Evolutionary conservation across 345 rosid species (phyloP).

Genomic region (Trapa bicornis): DNA sequence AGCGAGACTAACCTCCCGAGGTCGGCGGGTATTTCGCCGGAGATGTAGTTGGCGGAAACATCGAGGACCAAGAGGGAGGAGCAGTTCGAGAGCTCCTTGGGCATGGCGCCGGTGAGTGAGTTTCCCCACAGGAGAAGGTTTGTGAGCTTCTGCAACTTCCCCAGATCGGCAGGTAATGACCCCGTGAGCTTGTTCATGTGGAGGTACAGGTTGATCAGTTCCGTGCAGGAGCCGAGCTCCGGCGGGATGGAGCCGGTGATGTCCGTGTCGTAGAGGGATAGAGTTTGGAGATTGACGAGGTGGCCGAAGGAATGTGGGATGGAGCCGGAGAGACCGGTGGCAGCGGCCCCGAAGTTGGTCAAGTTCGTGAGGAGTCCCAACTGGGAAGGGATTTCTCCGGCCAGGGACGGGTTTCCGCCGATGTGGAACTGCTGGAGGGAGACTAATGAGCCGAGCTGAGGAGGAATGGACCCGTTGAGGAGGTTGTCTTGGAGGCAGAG

Average conservation of each 20-base stretch:
- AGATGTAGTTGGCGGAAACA: constrained; percentile 69
- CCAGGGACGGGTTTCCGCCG: constrained; percentile 75
- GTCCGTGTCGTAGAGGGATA: constrained; percentile 82
- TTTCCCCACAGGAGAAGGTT: constrained; percentile 93
- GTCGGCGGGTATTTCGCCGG: constrained; percentile 73
- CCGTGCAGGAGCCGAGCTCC: constrained; percentile 64
- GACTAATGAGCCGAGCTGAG: constrained; percentile 58
- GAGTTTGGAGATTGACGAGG: constrained; percentile 71
- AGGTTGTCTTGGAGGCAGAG: constrained; percentile 83
- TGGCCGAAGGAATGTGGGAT: constrained; percentile 77
- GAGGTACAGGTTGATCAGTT: constrained; percentile 77
- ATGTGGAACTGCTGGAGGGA: constrained; percentile 73
- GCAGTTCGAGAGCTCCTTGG: constrained; percentile 73
- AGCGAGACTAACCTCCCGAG: constrained; percentile 58
- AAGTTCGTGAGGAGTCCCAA: constrained; percentile 63
- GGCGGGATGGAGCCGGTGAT: constrained; percentile 64
- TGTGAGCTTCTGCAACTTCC: constrained; percentile 76
- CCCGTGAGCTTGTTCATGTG: constrained; percentile 97
- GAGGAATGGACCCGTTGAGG: constrained; percentile 71
- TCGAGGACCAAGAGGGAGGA: constrained; percentile 88
- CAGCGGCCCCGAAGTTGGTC: constrained; percentile 88
- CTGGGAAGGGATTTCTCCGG: constrained; percentile 68
- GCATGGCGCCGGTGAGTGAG: constrained; percentile 59
- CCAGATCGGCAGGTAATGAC: constrained; percentile 58
- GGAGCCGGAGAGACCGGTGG: constrained; percentile 70